Evolutionary conservation across 2,329 filamentous ascomycete genomes (phyloP).

Genomic region (Xylaria digitata): DNA sequence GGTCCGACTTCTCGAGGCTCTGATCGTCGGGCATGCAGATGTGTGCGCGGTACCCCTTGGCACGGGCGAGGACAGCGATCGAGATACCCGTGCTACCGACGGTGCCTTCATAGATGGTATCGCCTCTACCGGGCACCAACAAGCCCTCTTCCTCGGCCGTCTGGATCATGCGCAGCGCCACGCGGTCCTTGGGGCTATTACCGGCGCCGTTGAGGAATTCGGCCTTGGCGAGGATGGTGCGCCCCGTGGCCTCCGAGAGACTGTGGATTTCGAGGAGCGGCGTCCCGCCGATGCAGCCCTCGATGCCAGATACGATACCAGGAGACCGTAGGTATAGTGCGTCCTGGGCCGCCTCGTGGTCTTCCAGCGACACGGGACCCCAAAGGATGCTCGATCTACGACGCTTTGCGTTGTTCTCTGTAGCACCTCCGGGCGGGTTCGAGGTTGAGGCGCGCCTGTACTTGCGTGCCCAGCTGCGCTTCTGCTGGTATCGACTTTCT

Average conservation of each 20-base stretch:
- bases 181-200: slow-evolving; percentile 92
- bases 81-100: slow-evolving; percentile 97
- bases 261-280: slow-evolving; percentile 88
- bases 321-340: slow-evolving; percentile 39
- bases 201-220: slow-evolving; percentile 97
- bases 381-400: slow-evolving; percentile 59
- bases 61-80: slow-evolving; percentile 86
- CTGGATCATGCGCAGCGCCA: slow-evolving; percentile 89
- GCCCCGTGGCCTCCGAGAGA: slow-evolving; percentile 86
- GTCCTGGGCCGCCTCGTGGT: slow-evolving; percentile 58
- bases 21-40: slow-evolving; percentile 98
- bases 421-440: slow-evolving; percentile 20
- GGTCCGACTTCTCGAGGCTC: slow-evolving; percentile 85
- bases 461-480: slow-evolving; percentile 49
- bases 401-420: slow-evolving; percentile 36
- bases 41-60: slow-evolving; percentile 89
- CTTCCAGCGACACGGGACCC: slow-evolving; percentile 65
- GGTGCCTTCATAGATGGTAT: slow-evolving; percentile 97
- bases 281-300: slow-evolving; percentile 93
- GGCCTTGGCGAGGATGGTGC: slow-evolving; percentile 90
- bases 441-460: slow-evolving; percentile 26
- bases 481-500: slow-evolving; percentile 70
- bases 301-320: slow-evolving; percentile 79
- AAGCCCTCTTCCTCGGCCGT: slow-evolving; percentile 82
- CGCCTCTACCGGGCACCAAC: slow-evolving; percentile 81